phyloP scores from a whole-genome alignment of 805 yeast genomes.

The Yamadazyma paraphyllophila region DNA sequence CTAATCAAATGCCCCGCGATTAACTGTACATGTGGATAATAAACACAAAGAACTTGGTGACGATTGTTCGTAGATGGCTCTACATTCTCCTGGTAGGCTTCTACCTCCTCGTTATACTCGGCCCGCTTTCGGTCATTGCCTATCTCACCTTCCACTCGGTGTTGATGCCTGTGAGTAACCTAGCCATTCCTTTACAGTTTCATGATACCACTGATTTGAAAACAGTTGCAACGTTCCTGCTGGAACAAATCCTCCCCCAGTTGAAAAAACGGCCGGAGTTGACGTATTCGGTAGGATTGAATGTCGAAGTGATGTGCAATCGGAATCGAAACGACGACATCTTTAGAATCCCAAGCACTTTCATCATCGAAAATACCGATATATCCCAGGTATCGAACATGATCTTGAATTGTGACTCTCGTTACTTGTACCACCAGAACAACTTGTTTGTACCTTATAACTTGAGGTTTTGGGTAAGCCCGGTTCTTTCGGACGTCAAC shows the following conservation, averaged over 20 bases:
- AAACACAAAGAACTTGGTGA: conserved; percentile 5
- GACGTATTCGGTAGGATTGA: conserved; percentile 19
- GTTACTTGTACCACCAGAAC: conserved; percentile 26
- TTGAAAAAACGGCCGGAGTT: conserved; percentile 15
- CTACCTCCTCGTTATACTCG: conserved; percentile 26
- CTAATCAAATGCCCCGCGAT: too few relatives aligned
- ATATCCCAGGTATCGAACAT: conserved; percentile 8
- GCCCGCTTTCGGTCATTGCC: conserved; percentile 35
- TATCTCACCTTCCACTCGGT: conserved; percentile 34
- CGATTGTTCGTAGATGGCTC: conserved; percentile 19
- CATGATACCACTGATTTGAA: background rate
- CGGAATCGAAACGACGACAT: conserved; percentile 18
- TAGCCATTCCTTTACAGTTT: conserved; percentile 15
- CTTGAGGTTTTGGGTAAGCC: conserved; percentile 37
- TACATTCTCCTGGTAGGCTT: conserved; percentile 19
- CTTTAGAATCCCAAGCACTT: conserved; percentile 6
- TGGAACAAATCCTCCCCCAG: conserved; percentile 1
- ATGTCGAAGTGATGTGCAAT: conserved; percentile 26
- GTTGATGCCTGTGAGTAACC: conserved; percentile 27
- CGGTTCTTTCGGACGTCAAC: conserved; percentile 21
- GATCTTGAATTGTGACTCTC: conserved; percentile 30
- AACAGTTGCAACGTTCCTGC: background rate
- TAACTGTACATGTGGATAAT: conserved; percentile 3
- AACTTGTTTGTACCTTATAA: conserved; percentile 36
- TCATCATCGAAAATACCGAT: conserved; percentile 5